Evolutionary conservation across 78 protist species (phyloP), one percentile per base, ranked within the genome.

Genomic region (Carpediemonas membranifera): DNA sequence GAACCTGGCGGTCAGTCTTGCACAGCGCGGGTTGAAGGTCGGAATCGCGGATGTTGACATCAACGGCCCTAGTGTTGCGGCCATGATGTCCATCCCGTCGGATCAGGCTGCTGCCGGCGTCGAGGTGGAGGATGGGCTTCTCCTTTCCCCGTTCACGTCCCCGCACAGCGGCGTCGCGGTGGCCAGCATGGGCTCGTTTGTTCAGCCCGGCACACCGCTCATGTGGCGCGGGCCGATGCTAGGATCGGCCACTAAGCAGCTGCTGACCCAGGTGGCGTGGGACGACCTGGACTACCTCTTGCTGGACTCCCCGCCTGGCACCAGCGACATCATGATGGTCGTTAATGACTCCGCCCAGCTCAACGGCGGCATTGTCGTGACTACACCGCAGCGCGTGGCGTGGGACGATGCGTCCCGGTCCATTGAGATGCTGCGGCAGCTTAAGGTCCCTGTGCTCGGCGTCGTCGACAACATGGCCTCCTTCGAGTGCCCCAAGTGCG

Each of bases 251-350:
- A 21, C 87, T n/a, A 60, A 83, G 28, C 79, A 80, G 68, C 68
- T 92, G 41, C 25, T 88, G 33, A 25, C 59, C 5, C 62, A 63
- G n/a, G 73, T 73, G 1, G 76, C 36, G 0, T 91, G 96, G 96
- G 90, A 86, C 0, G 84, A 68, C 14, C 75, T 92, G 7, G 98
- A 94, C 75, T 44, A 52, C 7, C 73, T 94, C 16, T 84, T 90
- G 39, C 50, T 92, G 37, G 98, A 94, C 85, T 62, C 88, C 80
- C 98, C 98, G 27, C 98, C 98, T 0, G 98, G 98, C 56, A 94
- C 98, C 7, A 92, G 96, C 58, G 95, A 93, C 68, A 85, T 86
- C 16, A 92, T 30, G 61, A 63, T 34, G 86, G 85, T 78, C 35
- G 37, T 35, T 30, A 2, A 2, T 35, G 37, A 30, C 18, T 31